Evolutionary conservation across 78 protist genomes (phyloP).

Genomic region (Emiliania huxleyi): DNA sequence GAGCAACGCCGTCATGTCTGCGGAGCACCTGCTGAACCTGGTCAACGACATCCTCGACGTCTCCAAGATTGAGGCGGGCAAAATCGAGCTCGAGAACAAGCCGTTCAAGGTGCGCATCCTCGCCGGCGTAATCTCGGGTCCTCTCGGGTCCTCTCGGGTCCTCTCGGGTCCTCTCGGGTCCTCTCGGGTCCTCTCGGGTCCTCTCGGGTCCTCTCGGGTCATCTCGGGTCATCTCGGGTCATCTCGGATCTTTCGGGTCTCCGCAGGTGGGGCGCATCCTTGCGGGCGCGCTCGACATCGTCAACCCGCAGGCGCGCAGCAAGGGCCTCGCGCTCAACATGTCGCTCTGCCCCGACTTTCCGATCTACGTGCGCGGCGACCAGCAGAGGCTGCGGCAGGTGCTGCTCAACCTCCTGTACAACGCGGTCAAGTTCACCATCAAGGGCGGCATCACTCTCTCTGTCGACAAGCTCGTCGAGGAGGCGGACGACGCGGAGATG

Average conservation of each 20-base stretch:
- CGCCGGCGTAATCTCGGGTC: too few relatives aligned
- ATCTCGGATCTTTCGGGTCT: too few relatives aligned
- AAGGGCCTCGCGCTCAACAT: neutral
- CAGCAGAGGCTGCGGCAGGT: neutral
- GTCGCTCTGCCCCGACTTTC: too few relatives aligned
- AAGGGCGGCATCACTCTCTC: neutral
- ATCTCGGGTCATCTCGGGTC: too few relatives aligned
- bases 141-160: too few relatives aligned
- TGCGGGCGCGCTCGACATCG: neutral
- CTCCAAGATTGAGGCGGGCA: neutral
- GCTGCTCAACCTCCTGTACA: neutral
- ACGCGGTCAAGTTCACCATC: slow-evolving; percentile 6
- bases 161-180: too few relatives aligned
- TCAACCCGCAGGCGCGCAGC: neutral
- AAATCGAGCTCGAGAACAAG: neutral
- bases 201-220: too few relatives aligned
- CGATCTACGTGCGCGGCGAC: neutral
- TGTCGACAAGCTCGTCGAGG: too few relatives aligned
- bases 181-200: too few relatives aligned
- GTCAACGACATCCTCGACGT: neutral
- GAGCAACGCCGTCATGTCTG: too few relatives aligned
- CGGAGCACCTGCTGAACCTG: neutral
- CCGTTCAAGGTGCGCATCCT: neutral
- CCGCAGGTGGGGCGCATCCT: too few relatives aligned
- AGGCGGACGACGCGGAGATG: too few relatives aligned